A percentile compares a stretch with the other conserved stretches of the same genome.
Evolutionary conservation across 495 filamentous ascomycete genomes (phyloP).

Genomic region (Penicillium canescens): DNA sequence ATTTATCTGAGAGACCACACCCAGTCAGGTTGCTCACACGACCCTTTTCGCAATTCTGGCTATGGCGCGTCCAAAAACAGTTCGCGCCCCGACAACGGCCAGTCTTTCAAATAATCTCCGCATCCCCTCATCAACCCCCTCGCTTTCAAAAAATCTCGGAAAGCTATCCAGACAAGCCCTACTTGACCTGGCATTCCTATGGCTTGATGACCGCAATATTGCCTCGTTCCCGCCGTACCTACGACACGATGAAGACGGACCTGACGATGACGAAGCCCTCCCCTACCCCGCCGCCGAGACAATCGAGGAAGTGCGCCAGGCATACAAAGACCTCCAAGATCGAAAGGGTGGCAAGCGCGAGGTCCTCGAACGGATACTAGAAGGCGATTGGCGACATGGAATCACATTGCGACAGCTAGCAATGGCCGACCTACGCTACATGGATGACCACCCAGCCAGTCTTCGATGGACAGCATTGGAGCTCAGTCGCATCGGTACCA

Average conservation of each 20-base stretch:
- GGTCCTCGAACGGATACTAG: conserved; percentile 71
- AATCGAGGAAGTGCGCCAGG: conserved; percentile 59
- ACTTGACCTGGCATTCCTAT: conserved; percentile 66
- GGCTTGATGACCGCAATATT: conserved; percentile 66
- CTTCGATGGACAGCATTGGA: conserved; percentile 77
- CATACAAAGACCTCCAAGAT: conserved; percentile 55
- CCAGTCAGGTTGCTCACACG: too few relatives aligned
- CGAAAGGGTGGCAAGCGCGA: conserved; percentile 72
- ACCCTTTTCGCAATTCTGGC: not conserved
- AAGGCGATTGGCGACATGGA: conserved; percentile 82
- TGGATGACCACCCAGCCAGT: conserved; percentile 72
- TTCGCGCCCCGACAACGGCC: conserved; percentile 49
- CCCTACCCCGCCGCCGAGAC: conserved; percentile 63
- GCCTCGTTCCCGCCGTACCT: conserved; percentile 50
- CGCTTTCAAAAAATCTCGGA: conserved; percentile 62
- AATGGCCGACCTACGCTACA: conserved; percentile 74
- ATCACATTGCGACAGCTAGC: conserved; percentile 76
- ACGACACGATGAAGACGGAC: conserved; percentile 17
- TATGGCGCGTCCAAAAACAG: conserved; percentile 44
- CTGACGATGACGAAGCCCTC: conserved; percentile 44
- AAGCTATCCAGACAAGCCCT: conserved; percentile 71
- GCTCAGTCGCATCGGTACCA: conserved; percentile 41
- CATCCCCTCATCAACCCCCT: conserved; percentile 62
- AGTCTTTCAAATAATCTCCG: conserved; percentile 55
- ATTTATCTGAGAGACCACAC: not conserved